Evolutionary conservation across 2,329 filamentous ascomycete species (phyloP).

Genomic region (Aulographum hederae): DNA sequence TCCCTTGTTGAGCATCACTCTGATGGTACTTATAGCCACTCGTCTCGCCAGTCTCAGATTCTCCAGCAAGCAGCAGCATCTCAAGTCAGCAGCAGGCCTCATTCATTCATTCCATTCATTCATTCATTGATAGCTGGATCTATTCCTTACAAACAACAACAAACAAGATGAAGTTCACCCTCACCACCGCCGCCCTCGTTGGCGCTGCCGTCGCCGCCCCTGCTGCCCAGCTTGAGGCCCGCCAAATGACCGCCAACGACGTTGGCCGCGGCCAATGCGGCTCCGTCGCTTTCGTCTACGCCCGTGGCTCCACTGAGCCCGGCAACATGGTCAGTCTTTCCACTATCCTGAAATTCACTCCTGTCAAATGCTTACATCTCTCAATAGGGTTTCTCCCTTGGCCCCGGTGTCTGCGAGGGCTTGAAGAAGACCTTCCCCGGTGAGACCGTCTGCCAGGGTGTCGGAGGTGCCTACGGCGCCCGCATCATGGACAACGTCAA

Average conservation of each 20-base stretch:
- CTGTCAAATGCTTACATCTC: too few species aligned
- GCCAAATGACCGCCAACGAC: conserved; percentile 13
- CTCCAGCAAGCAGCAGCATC: too few species aligned
- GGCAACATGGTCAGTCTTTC: conserved; percentile 31
- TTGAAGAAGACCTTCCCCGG: conserved; percentile 1
- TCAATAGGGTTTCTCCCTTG: not conserved
- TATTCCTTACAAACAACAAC: not conserved
- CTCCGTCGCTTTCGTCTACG: conserved; percentile 28
- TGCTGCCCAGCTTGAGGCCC: not conserved
- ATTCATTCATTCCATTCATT: not conserved
- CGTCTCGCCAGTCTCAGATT: too few species aligned
- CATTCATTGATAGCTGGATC: not conserved
- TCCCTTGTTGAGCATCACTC: too few species aligned
- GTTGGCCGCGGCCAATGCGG: conserved; percentile 21
- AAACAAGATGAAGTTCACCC: not conserved
- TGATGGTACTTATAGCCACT: too few species aligned
- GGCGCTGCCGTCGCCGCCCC: conserved; percentile 1
- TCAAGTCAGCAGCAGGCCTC: too few species aligned
- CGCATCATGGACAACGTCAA: conserved; percentile 18
- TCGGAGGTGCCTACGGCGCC: conserved; percentile 23
- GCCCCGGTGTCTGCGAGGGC: conserved; percentile 4
- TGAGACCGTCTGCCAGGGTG: conserved; percentile 22
- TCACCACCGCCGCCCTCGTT: not conserved
- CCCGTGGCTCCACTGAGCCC: conserved; percentile 28
- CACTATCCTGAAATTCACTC: too few species aligned